phyloP scores from a whole-genome alignment of 805 yeast species.

The Starmerella apis region DNA sequence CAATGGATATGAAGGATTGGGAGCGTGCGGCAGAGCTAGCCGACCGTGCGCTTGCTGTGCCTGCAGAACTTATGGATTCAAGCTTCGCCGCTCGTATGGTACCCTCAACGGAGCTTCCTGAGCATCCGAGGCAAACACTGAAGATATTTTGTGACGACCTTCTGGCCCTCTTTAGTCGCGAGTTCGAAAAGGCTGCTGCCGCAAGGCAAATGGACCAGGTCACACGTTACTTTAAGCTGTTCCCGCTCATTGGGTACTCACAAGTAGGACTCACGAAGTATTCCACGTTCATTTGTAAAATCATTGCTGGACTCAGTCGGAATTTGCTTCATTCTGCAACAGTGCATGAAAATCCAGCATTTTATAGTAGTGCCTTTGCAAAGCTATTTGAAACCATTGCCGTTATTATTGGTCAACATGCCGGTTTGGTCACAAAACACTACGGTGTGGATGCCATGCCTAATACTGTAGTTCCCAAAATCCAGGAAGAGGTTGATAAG shows the following conservation, averaged over 20 bases:
- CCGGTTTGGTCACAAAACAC: conserved; percentile 60
- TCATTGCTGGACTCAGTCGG: conserved; percentile 70
- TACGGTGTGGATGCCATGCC: conserved; percentile 55
- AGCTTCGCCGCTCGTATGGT: conserved; percentile 68
- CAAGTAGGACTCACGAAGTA: conserved; percentile 67
- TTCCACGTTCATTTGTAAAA: conserved; percentile 74
- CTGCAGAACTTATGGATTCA: conserved; percentile 46
- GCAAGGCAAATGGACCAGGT: conserved; percentile 55
- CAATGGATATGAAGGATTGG: conserved; percentile 63
- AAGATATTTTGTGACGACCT: conserved; percentile 50
- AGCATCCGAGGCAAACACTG: conserved; percentile 52
- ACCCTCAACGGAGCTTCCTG: conserved; percentile 80
- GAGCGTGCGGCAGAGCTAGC: conserved; percentile 67
- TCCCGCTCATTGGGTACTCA: conserved; percentile 72
- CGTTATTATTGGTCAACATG: conserved; percentile 73
- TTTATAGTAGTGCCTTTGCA: conserved; percentile 35
- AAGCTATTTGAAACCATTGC: conserved; percentile 72
- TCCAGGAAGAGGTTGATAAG: conserved; percentile 83
- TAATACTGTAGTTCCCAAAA: conserved; percentile 49
- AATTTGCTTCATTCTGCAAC: conserved; percentile 38
- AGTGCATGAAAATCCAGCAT: conserved; percentile 21
- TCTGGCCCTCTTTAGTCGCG: conserved; percentile 44
- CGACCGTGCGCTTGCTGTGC: conserved; percentile 42
- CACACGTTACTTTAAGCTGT: conserved; percentile 71
- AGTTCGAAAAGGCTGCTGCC: conserved; percentile 62